Percentiles rank a stretch among this genome's conserved stretches.
Evolutionary conservation across 2,329 filamentous ascomycete genomes (phyloP).

Genomic region (Acephala macrosclerotiorum): DNA sequence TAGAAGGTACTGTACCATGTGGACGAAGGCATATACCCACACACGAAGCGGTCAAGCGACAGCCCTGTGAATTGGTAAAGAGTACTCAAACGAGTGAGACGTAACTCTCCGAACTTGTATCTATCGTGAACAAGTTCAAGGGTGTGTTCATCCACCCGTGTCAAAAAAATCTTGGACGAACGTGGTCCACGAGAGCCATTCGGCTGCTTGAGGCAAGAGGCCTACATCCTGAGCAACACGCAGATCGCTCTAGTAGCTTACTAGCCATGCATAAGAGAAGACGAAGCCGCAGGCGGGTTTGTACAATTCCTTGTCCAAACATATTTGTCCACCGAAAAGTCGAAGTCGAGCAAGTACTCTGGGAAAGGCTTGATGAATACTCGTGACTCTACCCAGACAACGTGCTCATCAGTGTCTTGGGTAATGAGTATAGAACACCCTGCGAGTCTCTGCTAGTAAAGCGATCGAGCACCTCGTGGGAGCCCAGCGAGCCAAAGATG

Average conservation of each 20-base stretch:
- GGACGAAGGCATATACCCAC: constrained; percentile 20
- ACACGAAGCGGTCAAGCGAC: constrained; percentile 5
- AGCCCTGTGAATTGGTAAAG: constrained; percentile 25
- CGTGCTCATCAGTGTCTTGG: no score
- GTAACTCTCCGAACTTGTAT: constrained; percentile 46
- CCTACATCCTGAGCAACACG: constrained; percentile 42
- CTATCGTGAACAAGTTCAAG: constrained; percentile 35
- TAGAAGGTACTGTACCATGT: constrained; percentile 51
- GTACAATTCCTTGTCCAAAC: constrained; percentile 5
- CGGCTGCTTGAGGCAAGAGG: constrained; percentile 38
- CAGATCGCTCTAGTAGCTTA: constrained; percentile 47
- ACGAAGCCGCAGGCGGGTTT: constrained; percentile 43
- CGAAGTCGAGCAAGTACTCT: no score
- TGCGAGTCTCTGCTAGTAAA: no score
- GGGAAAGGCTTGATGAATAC: no score
- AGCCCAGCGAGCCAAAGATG: no score
- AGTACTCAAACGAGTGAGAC: constrained; percentile 43
- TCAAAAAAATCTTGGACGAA: constrained; percentile 31
- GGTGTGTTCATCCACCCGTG: not conserved
- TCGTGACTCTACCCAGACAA: no score
- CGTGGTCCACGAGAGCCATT: constrained; percentile 37
- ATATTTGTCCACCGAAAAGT: no score
- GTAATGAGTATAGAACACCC: no score
- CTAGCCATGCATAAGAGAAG: constrained; percentile 43
- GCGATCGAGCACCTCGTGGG: no score